phyloP scores from a whole-genome alignment of 495 filamentous ascomycete species.

The Aspergillus sclerotioniger region DNA sequence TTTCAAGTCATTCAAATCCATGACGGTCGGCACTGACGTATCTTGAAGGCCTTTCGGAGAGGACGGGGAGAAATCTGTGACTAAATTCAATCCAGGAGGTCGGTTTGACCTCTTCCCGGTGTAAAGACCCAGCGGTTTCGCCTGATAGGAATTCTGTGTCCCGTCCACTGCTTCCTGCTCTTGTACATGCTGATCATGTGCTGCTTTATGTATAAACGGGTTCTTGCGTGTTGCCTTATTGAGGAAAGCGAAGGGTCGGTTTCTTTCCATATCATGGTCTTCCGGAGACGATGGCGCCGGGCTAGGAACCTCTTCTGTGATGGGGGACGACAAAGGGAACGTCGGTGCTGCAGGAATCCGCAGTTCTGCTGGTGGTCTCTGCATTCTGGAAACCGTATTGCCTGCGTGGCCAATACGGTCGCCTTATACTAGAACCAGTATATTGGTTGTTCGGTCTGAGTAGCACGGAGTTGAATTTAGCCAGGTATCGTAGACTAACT shows the following conservation, averaged over 20 bases:
- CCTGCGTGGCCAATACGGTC: background rate
- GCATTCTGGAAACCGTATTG: slow-evolving; percentile 27
- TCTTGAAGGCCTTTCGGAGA: slow-evolving; percentile 15
- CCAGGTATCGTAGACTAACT: background rate
- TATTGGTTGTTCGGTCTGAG: background rate
- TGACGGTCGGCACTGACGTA: slow-evolving; percentile 23
- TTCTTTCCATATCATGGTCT: slow-evolving; percentile 29
- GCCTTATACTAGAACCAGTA: background rate
- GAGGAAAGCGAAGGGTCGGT: slow-evolving; percentile 32
- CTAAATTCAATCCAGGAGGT: slow-evolving; percentile 60
- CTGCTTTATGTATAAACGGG: slow-evolving; percentile 16
- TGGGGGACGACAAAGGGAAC: slow-evolving; percentile 47
- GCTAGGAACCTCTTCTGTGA: slow-evolving; percentile 42
- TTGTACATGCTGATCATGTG: background rate
- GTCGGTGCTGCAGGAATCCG: slow-evolving; percentile 32
- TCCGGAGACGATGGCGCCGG: slow-evolving; percentile 39
- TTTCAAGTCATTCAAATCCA: slow-evolving; percentile 44
- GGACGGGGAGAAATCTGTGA: slow-evolving; percentile 51
- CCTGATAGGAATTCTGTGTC: background rate
- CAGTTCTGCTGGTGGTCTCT: slow-evolving; percentile 28
- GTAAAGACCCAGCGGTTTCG: background rate
- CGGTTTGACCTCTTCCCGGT: slow-evolving; percentile 27
- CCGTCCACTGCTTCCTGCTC: background rate
- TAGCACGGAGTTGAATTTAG: background rate
- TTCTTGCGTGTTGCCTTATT: slow-evolving; percentile 30